These are phyloP conservation scores for Amanita jacksonii DNA, from an alignment of 768 basidiomycete species.

Conservation along the genomic window DNA sequence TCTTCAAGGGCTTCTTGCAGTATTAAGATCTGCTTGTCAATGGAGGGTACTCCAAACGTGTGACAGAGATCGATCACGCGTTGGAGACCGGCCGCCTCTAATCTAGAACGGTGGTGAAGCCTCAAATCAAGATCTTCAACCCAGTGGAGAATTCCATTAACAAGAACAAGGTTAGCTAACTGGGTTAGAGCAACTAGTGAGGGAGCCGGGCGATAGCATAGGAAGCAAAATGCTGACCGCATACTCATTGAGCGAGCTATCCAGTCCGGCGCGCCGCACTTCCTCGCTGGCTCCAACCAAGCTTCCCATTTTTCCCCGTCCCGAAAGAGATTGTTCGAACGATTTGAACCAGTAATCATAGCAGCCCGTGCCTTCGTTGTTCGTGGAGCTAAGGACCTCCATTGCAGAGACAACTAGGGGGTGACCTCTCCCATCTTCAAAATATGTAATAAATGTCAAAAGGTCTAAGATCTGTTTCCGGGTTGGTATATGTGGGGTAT, in stretches of 20 bases:
- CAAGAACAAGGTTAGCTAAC: constrained; percentile 64
- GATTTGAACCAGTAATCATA: constrained; percentile 91
- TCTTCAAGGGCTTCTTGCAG: constrained; percentile 58
- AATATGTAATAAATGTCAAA: constrained; percentile 63
- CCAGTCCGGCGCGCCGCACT: constrained; percentile 55
- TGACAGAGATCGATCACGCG: constrained; percentile 63
- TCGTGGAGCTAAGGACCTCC: constrained; percentile 60
- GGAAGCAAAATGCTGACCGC: constrained; percentile 44
- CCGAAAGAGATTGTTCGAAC: constrained; percentile 64
- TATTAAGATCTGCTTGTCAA: constrained; percentile 57
- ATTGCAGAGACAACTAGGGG: constrained; percentile 67
- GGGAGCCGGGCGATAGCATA: constrained; percentile 1
- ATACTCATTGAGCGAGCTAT: constrained; percentile 72
- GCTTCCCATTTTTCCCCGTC: constrained; percentile 91
- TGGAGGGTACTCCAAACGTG: constrained; percentile 49
- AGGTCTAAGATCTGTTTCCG: constrained; percentile 76
- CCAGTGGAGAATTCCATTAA: constrained; percentile 54
- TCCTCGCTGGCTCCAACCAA: constrained; percentile 93
- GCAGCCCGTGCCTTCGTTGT: constrained; percentile 47
- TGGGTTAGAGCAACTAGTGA: constrained; percentile 19
- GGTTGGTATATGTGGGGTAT: constrained; percentile 69
- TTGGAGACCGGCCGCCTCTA: constrained; percentile 80
- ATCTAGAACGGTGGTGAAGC: constrained; percentile 77
- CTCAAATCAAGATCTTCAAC: constrained; percentile 78
- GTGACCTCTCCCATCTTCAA: constrained; percentile 49